Percentiles rank a stretch among this genome's conserved stretches.
phyloP scores from a whole-genome alignment of 345 rosid species.

The Salix viminalis region DNA sequence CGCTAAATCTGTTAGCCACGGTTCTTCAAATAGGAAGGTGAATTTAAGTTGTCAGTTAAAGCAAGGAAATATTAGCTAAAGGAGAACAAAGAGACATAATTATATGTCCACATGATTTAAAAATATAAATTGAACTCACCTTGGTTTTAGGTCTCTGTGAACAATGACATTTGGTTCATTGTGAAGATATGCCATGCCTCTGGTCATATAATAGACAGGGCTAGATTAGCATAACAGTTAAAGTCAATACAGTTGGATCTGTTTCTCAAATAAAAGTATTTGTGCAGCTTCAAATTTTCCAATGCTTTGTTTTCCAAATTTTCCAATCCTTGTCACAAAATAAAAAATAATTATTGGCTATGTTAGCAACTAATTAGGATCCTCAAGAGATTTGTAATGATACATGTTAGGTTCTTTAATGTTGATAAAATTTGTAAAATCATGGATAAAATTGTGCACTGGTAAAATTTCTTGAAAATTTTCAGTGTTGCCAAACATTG shows the following conservation, averaged over 20 bases:
- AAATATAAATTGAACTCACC: constrained; percentile 39
- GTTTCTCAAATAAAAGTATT: neutral
- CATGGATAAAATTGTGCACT: neutral
- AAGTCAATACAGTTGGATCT: neutral
- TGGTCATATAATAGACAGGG: constrained; percentile 30
- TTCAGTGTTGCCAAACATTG: neutral
- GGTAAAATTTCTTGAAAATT: too few relatives aligned
- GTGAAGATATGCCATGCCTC: constrained; percentile 99
- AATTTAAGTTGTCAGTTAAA: neutral
- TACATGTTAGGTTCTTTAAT: neutral
- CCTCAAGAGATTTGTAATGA: neutral
- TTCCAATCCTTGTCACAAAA: too few relatives aligned
- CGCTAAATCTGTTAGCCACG: neutral
- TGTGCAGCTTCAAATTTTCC: neutral
- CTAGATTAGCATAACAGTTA: constrained; percentile 16
- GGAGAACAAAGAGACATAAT: neutral
- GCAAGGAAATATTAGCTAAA: neutral
- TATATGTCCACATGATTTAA: constrained; percentile 1
- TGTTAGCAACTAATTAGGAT: neutral
- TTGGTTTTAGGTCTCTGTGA: constrained; percentile 92
- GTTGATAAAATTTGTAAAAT: neutral
- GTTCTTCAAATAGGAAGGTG: neutral
- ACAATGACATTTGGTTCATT: constrained; percentile 95
- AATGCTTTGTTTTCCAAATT: neutral
- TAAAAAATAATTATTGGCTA: neutral